phyloP scores from a whole-genome alignment of 106 monocot species.

The Allium sativum region DNA sequence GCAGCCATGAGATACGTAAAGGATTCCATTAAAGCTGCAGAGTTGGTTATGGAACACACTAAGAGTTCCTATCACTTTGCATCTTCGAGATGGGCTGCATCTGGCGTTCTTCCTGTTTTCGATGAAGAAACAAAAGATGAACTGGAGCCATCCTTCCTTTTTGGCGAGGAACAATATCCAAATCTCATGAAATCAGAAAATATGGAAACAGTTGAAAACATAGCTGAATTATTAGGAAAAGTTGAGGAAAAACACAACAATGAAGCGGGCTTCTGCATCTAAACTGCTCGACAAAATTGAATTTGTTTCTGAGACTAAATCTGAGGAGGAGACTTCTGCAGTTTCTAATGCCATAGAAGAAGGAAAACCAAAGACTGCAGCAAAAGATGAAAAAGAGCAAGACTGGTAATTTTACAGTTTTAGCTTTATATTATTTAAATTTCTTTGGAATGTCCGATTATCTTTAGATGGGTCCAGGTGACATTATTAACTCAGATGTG shows the following conservation, averaged over 20 bases:
- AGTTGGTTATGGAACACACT: conserved; percentile 65
- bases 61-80: conserved; percentile 88
- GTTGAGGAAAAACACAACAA: conserved; percentile 41
- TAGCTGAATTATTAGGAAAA: conserved; percentile 45
- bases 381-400: neutral
- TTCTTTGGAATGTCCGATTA: neutral
- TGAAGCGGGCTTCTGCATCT: conserved; percentile 37
- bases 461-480: neutral
- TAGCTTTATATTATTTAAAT: neutral
- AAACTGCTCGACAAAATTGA: conserved; percentile 52
- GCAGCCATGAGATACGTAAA: conserved; percentile 93
- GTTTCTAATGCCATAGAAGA: neutral
- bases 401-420: neutral
- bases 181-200: too few species aligned
- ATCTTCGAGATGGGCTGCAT: conserved; percentile 93
- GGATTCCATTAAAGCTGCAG: conserved; percentile 84
- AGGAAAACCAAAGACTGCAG: neutral
- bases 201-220: conserved; percentile 63
- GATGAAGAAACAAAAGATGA: conserved; percentile 89
- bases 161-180: conserved; percentile 39
- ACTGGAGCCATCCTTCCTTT: conserved; percentile 25
- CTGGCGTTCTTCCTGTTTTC: conserved; percentile 90
- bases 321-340: neutral
- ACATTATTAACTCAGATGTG: neutral
- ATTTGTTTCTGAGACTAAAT: conserved; percentile 25